Evolutionary conservation across 306 rosid genomes (phyloP).

Genomic region (Crataegus laevigata): DNA sequence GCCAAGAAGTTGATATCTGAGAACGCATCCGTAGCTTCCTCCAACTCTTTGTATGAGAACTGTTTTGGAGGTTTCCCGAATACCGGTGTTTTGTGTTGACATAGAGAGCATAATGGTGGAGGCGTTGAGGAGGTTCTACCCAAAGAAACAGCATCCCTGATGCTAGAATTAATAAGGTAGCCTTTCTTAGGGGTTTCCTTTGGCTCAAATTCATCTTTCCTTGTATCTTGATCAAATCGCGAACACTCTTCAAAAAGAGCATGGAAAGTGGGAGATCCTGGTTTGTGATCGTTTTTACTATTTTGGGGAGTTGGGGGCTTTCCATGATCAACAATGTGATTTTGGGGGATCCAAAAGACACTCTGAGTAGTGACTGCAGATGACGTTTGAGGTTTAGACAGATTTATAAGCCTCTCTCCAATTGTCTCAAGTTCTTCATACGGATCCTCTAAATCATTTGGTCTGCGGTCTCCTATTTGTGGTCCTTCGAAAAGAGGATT

Average conservation of each 20-base stretch:
- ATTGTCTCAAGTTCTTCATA: slow-evolving; percentile 35
- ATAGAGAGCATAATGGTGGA: slow-evolving; percentile 84
- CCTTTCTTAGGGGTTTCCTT: slow-evolving; percentile 35
- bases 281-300: slow-evolving; percentile 21
- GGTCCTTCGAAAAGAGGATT: slow-evolving; percentile 68
- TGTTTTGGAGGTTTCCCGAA: slow-evolving; percentile 93
- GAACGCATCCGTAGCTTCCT: slow-evolving; percentile 74
- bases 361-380: slow-evolving; percentile 31
- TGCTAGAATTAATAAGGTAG: slow-evolving; percentile 34
- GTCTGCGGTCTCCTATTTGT: slow-evolving; percentile 23
- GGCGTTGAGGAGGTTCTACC: slow-evolving; percentile 66
- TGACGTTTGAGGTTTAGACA: slow-evolving; percentile 29
- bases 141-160: slow-evolving; percentile 55
- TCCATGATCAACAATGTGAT: slow-evolving; percentile 34
- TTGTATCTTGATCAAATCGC: slow-evolving; percentile 31
- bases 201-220: slow-evolving; percentile 20
- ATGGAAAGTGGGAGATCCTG: slow-evolving; percentile 46
- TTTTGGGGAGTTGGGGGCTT: slow-evolving; percentile 30
- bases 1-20: slow-evolving; percentile 62
- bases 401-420: slow-evolving; percentile 36
- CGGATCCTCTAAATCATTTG: slow-evolving; percentile 32
- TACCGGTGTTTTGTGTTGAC: slow-evolving; percentile 79
- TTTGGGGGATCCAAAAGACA: slow-evolving; percentile 50
- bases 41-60: slow-evolving; percentile 63
- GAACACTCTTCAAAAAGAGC: slow-evolving; percentile 34